Evolutionary conservation across 257 asterid genomes (phyloP).

Genomic region (Dorcoceras hygrometricum): DNA sequence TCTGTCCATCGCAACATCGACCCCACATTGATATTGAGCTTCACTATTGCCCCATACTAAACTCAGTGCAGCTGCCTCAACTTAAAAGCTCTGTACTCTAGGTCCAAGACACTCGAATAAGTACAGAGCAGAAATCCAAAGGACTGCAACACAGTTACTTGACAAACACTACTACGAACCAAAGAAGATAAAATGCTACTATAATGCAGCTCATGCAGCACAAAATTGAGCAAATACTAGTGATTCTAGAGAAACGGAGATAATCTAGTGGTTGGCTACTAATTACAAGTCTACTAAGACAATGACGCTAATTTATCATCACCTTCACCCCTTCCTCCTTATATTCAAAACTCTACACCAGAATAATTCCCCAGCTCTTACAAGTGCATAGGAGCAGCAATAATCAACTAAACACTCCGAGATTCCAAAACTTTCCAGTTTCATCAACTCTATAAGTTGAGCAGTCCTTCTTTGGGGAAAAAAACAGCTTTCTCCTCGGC

Average conservation of each 20-base stretch:
- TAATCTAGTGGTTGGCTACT: conserved; percentile 20
- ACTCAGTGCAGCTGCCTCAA: conserved; percentile 23
- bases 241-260: conserved; percentile 21
- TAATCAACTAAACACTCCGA: conserved; percentile 23
- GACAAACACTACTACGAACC: conserved; percentile 12
- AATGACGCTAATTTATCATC: conserved; percentile 28
- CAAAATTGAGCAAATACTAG: conserved; percentile 19
- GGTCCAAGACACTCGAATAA: not conserved
- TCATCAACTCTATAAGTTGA: conserved; percentile 23
- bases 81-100: conserved; percentile 11
- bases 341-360: conserved; percentile 28
- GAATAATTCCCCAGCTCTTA: conserved; percentile 31
- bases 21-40: conserved; percentile 58
- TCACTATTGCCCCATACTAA: conserved; percentile 39
- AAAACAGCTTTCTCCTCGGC: conserved; percentile 21
- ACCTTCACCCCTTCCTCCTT: conserved; percentile 33
- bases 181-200: conserved; percentile 22
- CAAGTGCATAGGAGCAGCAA: conserved; percentile 2
- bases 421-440: conserved; percentile 9
- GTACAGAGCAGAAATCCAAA: conserved; percentile 3
- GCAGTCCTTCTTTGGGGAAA: conserved; percentile 34
- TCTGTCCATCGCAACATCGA: conserved; percentile 71
- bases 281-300: conserved; percentile 22
- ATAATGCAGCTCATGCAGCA: conserved; percentile 18
- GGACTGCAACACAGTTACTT: conserved; percentile 17